phyloP scores from a whole-genome alignment of 2,329 filamentous ascomycete genomes.

The Aspergillus ochraceus region DNA sequence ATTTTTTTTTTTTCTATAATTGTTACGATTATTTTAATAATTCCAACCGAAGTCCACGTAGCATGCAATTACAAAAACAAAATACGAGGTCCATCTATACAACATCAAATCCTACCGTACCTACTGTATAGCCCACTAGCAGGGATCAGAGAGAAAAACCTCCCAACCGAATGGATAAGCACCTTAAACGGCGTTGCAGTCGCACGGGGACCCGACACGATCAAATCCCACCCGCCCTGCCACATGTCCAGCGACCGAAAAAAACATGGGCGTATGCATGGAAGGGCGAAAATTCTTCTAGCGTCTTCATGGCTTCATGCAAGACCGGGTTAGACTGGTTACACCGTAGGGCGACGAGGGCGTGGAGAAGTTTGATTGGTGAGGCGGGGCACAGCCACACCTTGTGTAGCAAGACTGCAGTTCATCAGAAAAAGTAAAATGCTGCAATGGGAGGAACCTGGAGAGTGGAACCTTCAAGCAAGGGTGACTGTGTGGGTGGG shows the following conservation, averaged over 20 bases:
- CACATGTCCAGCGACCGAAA: background rate
- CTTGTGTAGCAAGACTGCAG: background rate
- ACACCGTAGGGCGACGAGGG: background rate
- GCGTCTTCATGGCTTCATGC: background rate
- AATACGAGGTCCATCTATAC: too few species aligned
- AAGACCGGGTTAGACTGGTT: background rate
- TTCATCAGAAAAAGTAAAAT: too few species aligned
- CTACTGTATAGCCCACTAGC: background rate
- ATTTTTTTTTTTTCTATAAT: too few species aligned
- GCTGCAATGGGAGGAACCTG: too few species aligned
- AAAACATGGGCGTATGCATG: constrained; percentile 5
- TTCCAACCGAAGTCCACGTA: too few species aligned
- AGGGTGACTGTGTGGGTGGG: background rate
- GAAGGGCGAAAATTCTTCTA: constrained; percentile 7
- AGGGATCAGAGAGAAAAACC: constrained; percentile 2
- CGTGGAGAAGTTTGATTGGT: background rate
- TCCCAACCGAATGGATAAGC: background rate
- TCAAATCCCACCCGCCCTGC: background rate
- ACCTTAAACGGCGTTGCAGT: constrained; percentile 7
- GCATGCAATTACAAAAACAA: too few species aligned
- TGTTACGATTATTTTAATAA: too few species aligned
- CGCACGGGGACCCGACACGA: background rate
- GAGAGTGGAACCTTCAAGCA: background rate
- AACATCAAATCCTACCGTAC: background rate
- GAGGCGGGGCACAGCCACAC: constrained; percentile 8